Evolutionary conservation across 139 green algal genomes (phyloP).

Genomic region (Chara braunii): DNA sequence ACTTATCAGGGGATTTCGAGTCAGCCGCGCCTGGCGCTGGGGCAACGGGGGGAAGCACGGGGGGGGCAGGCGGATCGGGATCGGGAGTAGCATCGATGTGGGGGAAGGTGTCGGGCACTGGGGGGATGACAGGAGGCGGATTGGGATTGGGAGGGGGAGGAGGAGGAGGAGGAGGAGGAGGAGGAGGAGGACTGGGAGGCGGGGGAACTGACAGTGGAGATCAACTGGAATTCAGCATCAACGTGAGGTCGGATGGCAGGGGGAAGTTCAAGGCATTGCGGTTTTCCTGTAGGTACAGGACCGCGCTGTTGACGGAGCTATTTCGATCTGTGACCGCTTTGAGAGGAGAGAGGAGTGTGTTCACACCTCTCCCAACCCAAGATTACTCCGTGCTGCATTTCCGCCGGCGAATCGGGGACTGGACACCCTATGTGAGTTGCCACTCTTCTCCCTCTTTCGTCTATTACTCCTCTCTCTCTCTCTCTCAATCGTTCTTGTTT

Average conservation of each 20-base stretch:
- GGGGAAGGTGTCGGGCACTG: no score
- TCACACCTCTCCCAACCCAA: background rate
- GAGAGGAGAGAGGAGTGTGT: background rate
- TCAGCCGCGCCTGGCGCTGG: conserved; percentile 13
- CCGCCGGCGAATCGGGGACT: background rate
- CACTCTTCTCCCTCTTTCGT: no score
- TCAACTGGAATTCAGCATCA: conserved; percentile 56
- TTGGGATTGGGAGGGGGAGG: no score
- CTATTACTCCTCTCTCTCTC: no score
- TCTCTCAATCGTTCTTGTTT: no score
- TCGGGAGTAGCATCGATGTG: no score
- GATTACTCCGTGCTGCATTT: conserved; percentile 17
- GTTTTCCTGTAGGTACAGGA: conserved; percentile 61
- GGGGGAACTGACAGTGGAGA: background rate
- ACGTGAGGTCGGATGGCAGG: conserved; percentile 21
- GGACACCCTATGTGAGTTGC: conserved; percentile 1
- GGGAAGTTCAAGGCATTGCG: conserved; percentile 66
- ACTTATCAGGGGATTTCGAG: conserved; percentile 54
- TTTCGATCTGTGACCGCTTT: conserved; percentile 51
- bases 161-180: background rate
- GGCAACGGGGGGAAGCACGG: no score
- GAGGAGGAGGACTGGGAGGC: no score
- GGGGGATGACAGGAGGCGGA: no score
- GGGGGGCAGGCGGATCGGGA: no score
- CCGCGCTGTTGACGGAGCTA: conserved; percentile 64